Conservation (phyloP, 2,329 filamentous ascomycete genomes). For the Chrysoporthe puriensis region DNA sequence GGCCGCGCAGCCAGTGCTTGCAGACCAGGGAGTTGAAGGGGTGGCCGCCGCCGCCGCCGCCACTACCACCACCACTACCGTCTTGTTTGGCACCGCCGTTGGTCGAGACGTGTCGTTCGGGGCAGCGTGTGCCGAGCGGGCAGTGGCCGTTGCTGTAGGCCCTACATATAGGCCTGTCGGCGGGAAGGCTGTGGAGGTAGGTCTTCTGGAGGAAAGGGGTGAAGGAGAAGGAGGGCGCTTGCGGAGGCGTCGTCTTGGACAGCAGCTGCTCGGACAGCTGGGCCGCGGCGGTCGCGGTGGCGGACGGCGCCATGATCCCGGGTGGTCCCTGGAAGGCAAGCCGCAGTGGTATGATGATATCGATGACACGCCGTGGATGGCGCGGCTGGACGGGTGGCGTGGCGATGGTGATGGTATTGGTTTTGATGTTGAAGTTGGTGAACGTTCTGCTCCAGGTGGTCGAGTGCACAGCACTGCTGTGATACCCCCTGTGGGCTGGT, state of each 20-base stretch:
- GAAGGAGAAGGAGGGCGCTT: constrained; percentile 75
- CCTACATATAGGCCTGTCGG: constrained; percentile 80
- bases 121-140: constrained; percentile 80
- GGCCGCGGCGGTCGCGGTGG: constrained; percentile 33
- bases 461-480: too few relatives aligned
- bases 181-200: constrained; percentile 81
- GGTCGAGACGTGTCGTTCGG: constrained; percentile 74
- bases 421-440: neutral
- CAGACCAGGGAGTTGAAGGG: constrained; percentile 82
- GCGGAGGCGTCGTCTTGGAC: constrained; percentile 53
- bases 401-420: neutral
- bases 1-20: constrained; percentile 96
- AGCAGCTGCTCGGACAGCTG: constrained; percentile 55
- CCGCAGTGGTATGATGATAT: neutral
- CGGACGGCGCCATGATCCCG: constrained; percentile 32
- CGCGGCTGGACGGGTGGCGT: neutral
- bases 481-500: neutral
- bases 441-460: neutral
- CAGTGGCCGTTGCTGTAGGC: constrained; percentile 86
- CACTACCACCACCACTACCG: constrained; percentile 47
- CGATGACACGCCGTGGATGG: neutral
- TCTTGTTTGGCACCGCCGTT: constrained; percentile 36
- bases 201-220: constrained; percentile 81
- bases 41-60: constrained; percentile 53
- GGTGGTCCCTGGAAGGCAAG: neutral